Evolutionary conservation across 164 flowering plant species (phyloP), one percentile per base, ranked within the genome.

Genomic region (Chimonanthus praecox): DNA sequence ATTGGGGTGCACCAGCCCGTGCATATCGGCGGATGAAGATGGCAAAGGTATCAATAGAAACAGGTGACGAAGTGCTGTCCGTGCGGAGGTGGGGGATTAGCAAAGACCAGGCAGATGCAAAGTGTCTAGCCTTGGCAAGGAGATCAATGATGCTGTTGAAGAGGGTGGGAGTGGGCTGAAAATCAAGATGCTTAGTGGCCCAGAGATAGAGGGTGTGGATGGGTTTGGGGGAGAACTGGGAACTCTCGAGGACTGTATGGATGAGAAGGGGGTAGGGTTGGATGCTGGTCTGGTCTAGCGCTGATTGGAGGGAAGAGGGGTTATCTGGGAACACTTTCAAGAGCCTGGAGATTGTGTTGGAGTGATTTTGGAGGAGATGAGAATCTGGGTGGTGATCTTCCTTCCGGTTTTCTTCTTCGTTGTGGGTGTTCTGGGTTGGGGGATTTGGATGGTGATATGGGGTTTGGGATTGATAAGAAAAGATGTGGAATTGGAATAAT

Each of bases 51-150:
- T 33, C 33, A 33, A 33, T 33, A 33, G 33, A 58, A 54, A 50
- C 10, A 66, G 54, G 43, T 33, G 69, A 7, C 20, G 47, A 68
- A 6, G 15, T 2, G 3, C 61, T 16, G 44, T 46, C 54, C 20
- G 20, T 2, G 16, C 15, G 21, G 16, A 83, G 64, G 11, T 77
- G 82, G 71, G 80, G 83, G 4, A 85, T 78, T 70, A 91, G 67
- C 74, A 94, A 49, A 68, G 71, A 71, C 98, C 97, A 94, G 7
- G 88, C 92, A 3, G 84, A 78, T 49, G 85, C 92, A 61, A 92
- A 90, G 8, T 83, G 83, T 70, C 88, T 75, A 0, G 86, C 82
- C 73, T 85, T 91, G 3, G 80, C 88, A n/a, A 89, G 87, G 33
- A 79, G 75, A 61, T 88, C 83, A 64, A 92, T 71, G 84, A 89